Conservation (phyloP, 2,329 filamentous ascomycete species). For the Zymoseptoria pseudotritici region DNA sequence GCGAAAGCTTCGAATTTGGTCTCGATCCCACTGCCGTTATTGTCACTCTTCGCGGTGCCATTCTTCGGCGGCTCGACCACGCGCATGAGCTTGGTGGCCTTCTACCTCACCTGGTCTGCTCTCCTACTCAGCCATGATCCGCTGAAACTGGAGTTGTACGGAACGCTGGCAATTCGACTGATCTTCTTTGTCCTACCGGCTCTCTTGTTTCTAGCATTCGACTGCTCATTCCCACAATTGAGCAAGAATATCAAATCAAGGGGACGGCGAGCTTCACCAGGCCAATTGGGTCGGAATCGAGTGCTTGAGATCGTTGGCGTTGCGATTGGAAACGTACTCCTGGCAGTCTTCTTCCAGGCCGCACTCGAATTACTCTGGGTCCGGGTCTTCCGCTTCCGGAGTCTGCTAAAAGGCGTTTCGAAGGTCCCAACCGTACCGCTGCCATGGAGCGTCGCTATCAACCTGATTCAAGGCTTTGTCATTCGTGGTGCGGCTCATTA, state of each 20-base stretch:
- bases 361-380: slow-evolving; percentile 50
- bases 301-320: slow-evolving; percentile 46
- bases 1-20: slow-evolving; percentile 24
- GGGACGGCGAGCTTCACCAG: slow-evolving; percentile 46
- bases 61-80: slow-evolving; percentile 69
- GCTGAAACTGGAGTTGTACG: slow-evolving; percentile 66
- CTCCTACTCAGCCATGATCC: slow-evolving; percentile 70
- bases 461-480: slow-evolving; percentile 46
- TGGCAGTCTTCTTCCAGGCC: slow-evolving; percentile 49
- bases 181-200: slow-evolving; percentile 69
- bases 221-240: slow-evolving; percentile 61
- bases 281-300: slow-evolving; percentile 33
- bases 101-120: slow-evolving; percentile 84
- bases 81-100: slow-evolving; percentile 77
- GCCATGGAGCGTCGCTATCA: slow-evolving; percentile 53
- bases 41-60: slow-evolving; percentile 64
- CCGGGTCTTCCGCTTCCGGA: slow-evolving; percentile 45
- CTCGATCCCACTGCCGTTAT: slow-evolving; percentile 34
- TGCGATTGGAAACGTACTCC: slow-evolving; percentile 48
- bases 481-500: slow-evolving; percentile 63
- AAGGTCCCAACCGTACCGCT: slow-evolving; percentile 44
- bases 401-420: slow-evolving; percentile 52
- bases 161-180: slow-evolving; percentile 58
- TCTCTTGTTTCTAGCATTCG: slow-evolving; percentile 64
- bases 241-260: slow-evolving; percentile 62